A percentile compares a stretch with the other conserved stretches of the same genome.
Evolutionary conservation across 2,329 filamentous ascomycete species (phyloP).

Genomic region (Alternaria burnsii): DNA sequence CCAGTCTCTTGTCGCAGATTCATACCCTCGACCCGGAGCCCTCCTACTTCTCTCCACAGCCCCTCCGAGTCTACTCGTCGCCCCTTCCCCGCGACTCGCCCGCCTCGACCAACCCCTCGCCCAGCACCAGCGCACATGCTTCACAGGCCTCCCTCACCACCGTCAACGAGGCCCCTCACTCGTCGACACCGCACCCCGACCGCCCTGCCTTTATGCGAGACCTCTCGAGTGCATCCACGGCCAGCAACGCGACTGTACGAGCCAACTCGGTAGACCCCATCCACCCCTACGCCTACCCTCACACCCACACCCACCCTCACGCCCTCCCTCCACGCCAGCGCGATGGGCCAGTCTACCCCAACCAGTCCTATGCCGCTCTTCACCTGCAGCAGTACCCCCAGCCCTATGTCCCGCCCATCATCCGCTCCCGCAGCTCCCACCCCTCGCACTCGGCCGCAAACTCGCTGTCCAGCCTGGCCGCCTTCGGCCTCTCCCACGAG

Average conservation of each 20-base stretch:
- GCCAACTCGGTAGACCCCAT: constrained; percentile 41
- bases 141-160: constrained; percentile 36
- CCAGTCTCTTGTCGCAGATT: constrained; percentile 28
- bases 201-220: constrained; percentile 54
- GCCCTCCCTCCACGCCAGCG: constrained; percentile 28
- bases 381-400: constrained; percentile 57
- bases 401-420: constrained; percentile 46
- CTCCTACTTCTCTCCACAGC: constrained; percentile 52
- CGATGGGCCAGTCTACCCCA: constrained; percentile 55
- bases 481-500: constrained; percentile 49
- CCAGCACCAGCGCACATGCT: constrained; percentile 39
- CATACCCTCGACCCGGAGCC: constrained; percentile 40
- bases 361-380: constrained; percentile 60
- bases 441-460: constrained; percentile 51
- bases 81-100: constrained; percentile 41
- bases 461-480: constrained; percentile 53
- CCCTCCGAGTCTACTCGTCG: constrained; percentile 46
- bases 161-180: constrained; percentile 16
- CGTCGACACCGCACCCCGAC: constrained; percentile 29
- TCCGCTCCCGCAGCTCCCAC: constrained; percentile 54
- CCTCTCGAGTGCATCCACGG: constrained; percentile 52
- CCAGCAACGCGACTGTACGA: constrained; percentile 54
- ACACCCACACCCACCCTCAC: constrained; percentile 19
- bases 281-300: constrained; percentile 25
- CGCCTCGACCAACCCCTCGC: constrained; percentile 43